Evolutionary conservation across 2,329 filamentous ascomycete genomes (phyloP).

Genomic region (Lachnellula cervina): DNA sequence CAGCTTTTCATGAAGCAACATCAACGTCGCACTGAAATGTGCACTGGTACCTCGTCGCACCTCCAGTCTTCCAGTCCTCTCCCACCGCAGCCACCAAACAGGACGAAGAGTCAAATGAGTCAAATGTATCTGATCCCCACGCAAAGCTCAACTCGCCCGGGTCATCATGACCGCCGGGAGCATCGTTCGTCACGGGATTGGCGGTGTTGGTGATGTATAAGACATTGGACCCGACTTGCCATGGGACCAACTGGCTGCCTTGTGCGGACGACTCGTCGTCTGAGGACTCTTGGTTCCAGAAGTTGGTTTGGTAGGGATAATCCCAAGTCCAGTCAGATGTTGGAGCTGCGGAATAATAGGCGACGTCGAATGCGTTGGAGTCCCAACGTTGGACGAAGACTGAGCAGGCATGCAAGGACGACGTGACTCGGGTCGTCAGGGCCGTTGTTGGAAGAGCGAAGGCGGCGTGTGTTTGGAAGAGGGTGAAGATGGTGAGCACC

Average conservation of each 20-base stretch:
- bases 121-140: conserved; percentile 8
- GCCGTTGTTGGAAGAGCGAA: conserved; percentile 1
- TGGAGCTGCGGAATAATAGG: conserved; percentile 3
- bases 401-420: conserved; percentile 8
- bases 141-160: conserved; percentile 13
- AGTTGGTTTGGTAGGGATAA: conserved; percentile 1
- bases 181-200: conserved; percentile 5
- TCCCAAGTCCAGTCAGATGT: not conserved
- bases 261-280: not conserved
- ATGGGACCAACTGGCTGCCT: not conserved
- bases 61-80: not conserved
- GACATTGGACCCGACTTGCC: conserved; percentile 8
- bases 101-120: conserved; percentile 4
- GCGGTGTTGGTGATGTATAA: conserved; percentile 9
- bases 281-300: conserved; percentile 7
- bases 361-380: conserved; percentile 11
- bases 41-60: not conserved
- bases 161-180: conserved; percentile 1
- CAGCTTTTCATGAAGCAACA: not conserved
- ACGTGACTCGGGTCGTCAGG: not conserved
- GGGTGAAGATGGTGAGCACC: not conserved
- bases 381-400: conserved; percentile 15
- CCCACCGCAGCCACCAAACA: conserved; percentile 8
- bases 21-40: conserved; percentile 5
- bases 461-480: not conserved